A percentile compares a stretch with the other conserved stretches of the same genome.
These are phyloP conservation scores for Isoetes engelmannii DNA, from an alignment of 83 land plant genomes.

Conservation along the genomic window DNA sequence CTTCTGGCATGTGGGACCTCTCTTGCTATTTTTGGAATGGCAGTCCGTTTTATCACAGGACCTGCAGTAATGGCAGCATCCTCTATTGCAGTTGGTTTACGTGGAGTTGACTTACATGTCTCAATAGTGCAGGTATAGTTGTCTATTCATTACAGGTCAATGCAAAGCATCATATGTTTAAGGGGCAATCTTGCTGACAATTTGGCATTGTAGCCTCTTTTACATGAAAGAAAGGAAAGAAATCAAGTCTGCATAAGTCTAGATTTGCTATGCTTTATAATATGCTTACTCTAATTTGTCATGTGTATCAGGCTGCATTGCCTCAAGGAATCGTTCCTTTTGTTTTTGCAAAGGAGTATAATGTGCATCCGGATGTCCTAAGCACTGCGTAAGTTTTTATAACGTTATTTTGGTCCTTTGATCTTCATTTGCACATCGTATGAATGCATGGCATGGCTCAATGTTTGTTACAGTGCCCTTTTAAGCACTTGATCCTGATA, in stretches of 20 bases:
- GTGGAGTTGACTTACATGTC: conserved; percentile 25
- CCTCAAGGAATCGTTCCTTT: conserved; percentile 37
- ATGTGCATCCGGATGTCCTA: conserved; percentile 33
- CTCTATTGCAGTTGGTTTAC: conserved; percentile 26
- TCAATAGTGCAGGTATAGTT: conserved; percentile 39
- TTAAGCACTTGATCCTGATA: too few relatives aligned
- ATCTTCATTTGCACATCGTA: too few relatives aligned
- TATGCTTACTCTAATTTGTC: not conserved
- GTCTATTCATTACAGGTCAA: too few relatives aligned
- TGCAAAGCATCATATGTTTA: too few relatives aligned
- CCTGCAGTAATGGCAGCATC: conserved; percentile 41
- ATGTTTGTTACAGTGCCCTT: too few relatives aligned
- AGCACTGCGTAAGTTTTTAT: conserved; percentile 30
- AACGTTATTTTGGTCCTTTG: too few relatives aligned
- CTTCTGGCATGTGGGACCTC: conserved; percentile 37
- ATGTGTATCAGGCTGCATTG: conserved; percentile 27
- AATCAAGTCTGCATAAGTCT: too few relatives aligned
- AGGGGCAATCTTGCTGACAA: too few relatives aligned
- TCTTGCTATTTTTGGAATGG: conserved; percentile 25
- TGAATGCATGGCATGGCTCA: too few relatives aligned
- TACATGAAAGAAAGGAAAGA: too few relatives aligned
- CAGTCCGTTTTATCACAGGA: conserved; percentile 29
- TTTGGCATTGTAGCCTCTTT: too few relatives aligned
- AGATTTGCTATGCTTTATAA: too few relatives aligned
- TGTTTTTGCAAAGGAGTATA: conserved; percentile 37